phyloP scores from a whole-genome alignment of 2,329 filamentous ascomycete genomes.

The Pseudopyricularia javanii region DNA sequence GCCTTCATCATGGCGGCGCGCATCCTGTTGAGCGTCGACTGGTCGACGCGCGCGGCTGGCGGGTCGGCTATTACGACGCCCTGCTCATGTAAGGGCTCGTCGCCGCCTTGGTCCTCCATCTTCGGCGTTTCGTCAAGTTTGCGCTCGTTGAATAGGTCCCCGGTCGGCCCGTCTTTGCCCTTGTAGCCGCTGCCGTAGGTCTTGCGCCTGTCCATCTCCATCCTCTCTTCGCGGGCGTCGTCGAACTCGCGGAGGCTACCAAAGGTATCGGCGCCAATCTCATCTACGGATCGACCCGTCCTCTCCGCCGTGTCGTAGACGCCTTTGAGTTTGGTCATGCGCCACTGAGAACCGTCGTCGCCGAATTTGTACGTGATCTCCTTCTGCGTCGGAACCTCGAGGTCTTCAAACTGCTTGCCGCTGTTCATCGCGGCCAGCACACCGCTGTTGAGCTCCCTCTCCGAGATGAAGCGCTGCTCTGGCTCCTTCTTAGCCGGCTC shows the following conservation, averaged over 20 bases:
- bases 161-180: conserved; percentile 75
- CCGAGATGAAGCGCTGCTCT: conserved; percentile 60
- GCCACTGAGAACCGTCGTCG: conserved; percentile 82
- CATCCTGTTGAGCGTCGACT: conserved; percentile 74
- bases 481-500: conserved; percentile 25
- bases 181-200: conserved; percentile 79
- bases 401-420: conserved; percentile 39
- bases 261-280: conserved; percentile 71
- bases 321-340: conserved; percentile 86
- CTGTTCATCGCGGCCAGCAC: conserved; percentile 50
- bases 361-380: conserved; percentile 72
- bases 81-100: conserved; percentile 27
- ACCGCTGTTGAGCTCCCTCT: conserved; percentile 64
- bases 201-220: conserved; percentile 73
- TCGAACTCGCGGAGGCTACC: conserved; percentile 78
- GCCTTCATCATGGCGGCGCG: conserved; percentile 95
- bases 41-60: conserved; percentile 47
- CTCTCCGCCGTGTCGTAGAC: conserved; percentile 74
- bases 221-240: conserved; percentile 82
- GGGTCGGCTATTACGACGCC: conserved; percentile 40
- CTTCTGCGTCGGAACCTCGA: conserved; percentile 39
- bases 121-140: conserved; percentile 17
- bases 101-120: background rate
- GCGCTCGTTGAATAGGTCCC: conserved; percentile 73
- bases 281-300: conserved; percentile 59